Evolutionary conservation across 768 basidiomycete species (phyloP).

Genomic region (Cantharellus cinnabarinus): DNA sequence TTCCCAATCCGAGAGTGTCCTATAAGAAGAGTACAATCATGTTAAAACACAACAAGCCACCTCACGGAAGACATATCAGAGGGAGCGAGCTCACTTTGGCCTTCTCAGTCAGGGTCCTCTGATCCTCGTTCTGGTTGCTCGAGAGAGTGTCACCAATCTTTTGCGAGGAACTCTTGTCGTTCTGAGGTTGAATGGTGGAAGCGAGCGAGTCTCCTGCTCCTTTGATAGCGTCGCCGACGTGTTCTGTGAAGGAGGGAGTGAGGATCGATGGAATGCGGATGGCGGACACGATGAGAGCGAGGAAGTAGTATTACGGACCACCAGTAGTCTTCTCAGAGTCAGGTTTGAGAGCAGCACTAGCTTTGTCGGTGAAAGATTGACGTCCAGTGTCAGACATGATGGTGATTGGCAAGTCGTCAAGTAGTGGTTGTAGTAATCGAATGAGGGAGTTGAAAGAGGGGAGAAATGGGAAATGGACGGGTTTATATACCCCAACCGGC

Average conservation of each 20-base stretch:
- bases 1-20: not conserved
- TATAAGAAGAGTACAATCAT: not conserved
- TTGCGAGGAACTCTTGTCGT: constrained; percentile 33
- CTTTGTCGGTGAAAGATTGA: constrained; percentile 8
- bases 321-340: constrained; percentile 11
- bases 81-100: not conserved
- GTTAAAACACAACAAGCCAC: no score
- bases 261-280: not conserved
- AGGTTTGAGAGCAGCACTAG: constrained; percentile 9
- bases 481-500: no score
- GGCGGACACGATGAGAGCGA: not conserved
- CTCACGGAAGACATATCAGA: not conserved
- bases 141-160: constrained; percentile 27
- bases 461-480: no score
- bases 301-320: not conserved
- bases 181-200: constrained; percentile 10
- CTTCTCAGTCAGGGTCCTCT: not conserved
- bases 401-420: no score
- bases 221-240: constrained; percentile 41
- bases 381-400: not conserved
- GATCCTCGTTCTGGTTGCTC: constrained; percentile 16
- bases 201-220: constrained; percentile 9
- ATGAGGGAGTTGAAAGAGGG: no score
- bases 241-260: constrained; percentile 8
- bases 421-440: no score